Evolutionary conservation across 2,329 filamentous ascomycete species (phyloP), one percentile per base, ranked within the genome.

Genomic region (Microdochium paspali): DNA sequence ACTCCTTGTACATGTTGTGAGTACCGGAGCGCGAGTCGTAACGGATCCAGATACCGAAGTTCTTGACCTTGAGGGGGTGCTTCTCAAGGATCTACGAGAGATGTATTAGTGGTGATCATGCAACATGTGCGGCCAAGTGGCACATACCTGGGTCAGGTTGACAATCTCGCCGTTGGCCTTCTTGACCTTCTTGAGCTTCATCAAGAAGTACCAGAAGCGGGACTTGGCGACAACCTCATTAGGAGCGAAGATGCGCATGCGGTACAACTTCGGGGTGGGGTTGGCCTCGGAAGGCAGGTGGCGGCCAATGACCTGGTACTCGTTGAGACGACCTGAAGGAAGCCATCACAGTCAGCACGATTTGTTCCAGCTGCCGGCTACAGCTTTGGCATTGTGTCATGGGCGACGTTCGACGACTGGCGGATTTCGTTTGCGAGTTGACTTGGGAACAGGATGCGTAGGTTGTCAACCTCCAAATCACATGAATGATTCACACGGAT

Each of bases 1-100:
- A 97, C 85, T 98, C 93, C 85, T 97, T 97, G 89, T 98, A 98
- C 93, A 98, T 98, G 87, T 98, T 98, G 90, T 98, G 93, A 66
- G 93, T 98, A 66, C 93, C 93, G 65, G 93, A 97, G 75, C 93
- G 91, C 55, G 94, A 98, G 79, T 98, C 91, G 80, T 98, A 98
- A 71, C 94, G 90, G 78, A 98, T 85, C 94, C 94, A 98, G 84
- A 98, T 85, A 73, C 93, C 93, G 72, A 98, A 97, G 87, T 96
- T 98, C 90, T 98, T 98, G 83, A 98, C 90, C 82, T 95, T 96
- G 69, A 90, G 80, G 66, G 93, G 93, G 74, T 89, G 90, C 86
- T 97, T 97, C 90, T 98, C 93, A 77, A 82, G 76, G 79, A 98
- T 94, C 90, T 95, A 24, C 23, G n/a, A 44, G 9, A n/a, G 5